Evolutionary conservation across 768 basidiomycete species (phyloP).

Genomic region (Russula foetens): DNA sequence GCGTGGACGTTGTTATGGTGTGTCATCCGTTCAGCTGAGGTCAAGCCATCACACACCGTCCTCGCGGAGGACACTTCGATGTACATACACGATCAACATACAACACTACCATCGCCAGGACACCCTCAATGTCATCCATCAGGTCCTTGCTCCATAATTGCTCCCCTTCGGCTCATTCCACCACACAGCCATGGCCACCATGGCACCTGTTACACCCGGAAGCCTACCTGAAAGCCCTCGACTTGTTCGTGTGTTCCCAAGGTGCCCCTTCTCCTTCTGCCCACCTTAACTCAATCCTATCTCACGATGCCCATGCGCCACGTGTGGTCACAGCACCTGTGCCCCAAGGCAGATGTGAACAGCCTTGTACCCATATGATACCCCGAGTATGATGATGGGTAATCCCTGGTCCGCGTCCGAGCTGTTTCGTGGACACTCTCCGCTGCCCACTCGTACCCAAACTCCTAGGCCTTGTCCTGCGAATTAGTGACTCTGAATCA

Average conservation of each 20-base stretch:
- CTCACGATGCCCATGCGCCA: not conserved
- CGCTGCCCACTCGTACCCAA: not conserved
- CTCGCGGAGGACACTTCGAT: not conserved
- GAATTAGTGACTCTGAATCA: not conserved
- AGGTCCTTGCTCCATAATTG: not conserved
- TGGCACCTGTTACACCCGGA: not conserved
- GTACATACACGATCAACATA: not conserved
- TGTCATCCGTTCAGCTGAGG: not conserved
- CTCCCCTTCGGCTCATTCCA: not conserved
- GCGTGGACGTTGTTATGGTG: not conserved
- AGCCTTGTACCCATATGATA: not conserved
- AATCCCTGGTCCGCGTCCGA: too few species aligned
- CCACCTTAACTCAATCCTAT: not conserved
- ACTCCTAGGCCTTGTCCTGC: not conserved
- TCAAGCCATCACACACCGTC: not conserved
- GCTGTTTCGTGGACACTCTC: too few species aligned
- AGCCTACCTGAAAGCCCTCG: not conserved
- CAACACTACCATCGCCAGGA: not conserved
- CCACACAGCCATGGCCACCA: not conserved
- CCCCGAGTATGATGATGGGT: too few species aligned
- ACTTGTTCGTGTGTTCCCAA: not conserved
- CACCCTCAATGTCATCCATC: conserved; percentile 9
- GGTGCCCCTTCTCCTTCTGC: not conserved
- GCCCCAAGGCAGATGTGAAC: not conserved
- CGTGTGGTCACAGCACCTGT: not conserved